phyloP scores from a whole-genome alignment of 768 basidiomycete genomes.

The Kwoniella sp. region DNA sequence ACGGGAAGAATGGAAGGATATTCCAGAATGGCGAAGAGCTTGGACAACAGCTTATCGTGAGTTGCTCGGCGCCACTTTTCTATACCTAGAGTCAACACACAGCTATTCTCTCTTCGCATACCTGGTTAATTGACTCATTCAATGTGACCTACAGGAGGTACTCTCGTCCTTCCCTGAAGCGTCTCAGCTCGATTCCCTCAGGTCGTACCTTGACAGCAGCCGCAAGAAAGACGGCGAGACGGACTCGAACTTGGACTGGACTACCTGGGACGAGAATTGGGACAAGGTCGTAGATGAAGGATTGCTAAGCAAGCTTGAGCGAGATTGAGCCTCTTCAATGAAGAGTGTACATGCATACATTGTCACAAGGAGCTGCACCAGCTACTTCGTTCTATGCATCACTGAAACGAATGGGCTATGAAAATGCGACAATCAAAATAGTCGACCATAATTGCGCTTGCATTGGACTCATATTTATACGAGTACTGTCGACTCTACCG shows the following conservation, averaged over 20 bases:
- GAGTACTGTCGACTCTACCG: too few species aligned
- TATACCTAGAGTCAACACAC: too few species aligned
- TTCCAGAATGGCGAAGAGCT: conserved; percentile 72
- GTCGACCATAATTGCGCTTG: too few species aligned
- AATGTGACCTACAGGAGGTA: conserved; percentile 60
- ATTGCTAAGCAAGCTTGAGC: conserved; percentile 2
- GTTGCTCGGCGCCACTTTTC: conserved; percentile 19
- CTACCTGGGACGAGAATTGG: conserved; percentile 87
- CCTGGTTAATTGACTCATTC: conserved; percentile 30
- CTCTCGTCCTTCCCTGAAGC: conserved; percentile 53
- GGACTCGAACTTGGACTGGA: conserved; percentile 63
- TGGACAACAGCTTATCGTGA: conserved; percentile 64
- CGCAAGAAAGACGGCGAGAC: conserved; percentile 25
- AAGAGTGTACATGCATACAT: conserved; percentile 9
- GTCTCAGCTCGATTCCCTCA: conserved; percentile 11
- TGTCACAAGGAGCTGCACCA: too few species aligned
- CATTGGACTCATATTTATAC: too few species aligned
- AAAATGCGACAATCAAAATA: too few species aligned
- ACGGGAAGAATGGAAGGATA: conserved; percentile 78
- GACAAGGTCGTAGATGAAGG: conserved; percentile 60
- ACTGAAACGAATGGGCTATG: too few species aligned
- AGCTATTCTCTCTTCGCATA: too few species aligned
- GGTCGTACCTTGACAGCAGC: conserved; percentile 8
- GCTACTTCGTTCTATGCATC: too few species aligned
- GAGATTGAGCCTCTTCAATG: too few species aligned